Percentiles rank a stretch among this genome's conserved stretches.
phyloP scores from a whole-genome alignment of 768 basidiomycete genomes.

The Lactarius deliciosus region DNA sequence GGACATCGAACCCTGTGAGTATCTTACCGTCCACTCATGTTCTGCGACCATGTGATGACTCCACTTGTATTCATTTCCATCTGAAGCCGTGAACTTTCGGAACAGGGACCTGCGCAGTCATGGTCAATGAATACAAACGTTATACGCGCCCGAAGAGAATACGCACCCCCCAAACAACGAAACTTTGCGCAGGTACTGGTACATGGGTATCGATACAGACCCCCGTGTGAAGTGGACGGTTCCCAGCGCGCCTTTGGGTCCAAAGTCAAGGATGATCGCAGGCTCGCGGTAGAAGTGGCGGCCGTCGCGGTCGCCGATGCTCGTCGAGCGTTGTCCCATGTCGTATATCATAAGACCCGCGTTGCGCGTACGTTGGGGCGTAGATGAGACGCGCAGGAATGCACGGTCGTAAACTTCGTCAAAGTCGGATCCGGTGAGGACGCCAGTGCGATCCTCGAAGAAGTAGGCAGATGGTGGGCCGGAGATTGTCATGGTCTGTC shows the following conservation, averaged over 20 bases:
- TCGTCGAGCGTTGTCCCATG: slow-evolving; percentile 64
- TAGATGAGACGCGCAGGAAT: slow-evolving; percentile 60
- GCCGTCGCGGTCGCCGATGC: slow-evolving; percentile 49
- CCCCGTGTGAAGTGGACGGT: slow-evolving; percentile 53
- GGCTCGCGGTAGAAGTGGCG: slow-evolving; percentile 54
- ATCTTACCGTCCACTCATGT: slow-evolving; percentile 74
- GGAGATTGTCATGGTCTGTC: slow-evolving; percentile 26
- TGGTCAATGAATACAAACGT: slow-evolving; percentile 1
- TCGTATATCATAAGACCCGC: slow-evolving; percentile 55
- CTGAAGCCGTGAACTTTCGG: slow-evolving; percentile 65
- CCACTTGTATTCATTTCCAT: slow-evolving; percentile 74
- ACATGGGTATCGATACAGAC: slow-evolving; percentile 54
- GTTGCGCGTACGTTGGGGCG: slow-evolving; percentile 37
- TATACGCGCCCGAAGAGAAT: slow-evolving; percentile 14
- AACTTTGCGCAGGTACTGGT: slow-evolving; percentile 60
- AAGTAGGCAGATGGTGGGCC: slow-evolving; percentile 42
- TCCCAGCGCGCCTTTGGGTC: slow-evolving; percentile 56
- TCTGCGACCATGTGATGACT: slow-evolving; percentile 50
- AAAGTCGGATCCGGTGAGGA: slow-evolving; percentile 56
- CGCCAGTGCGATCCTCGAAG: slow-evolving; percentile 68
- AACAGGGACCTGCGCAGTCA: slow-evolving; percentile 53
- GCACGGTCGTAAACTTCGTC: slow-evolving; percentile 78
- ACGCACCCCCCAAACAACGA: slow-evolving; percentile 66
- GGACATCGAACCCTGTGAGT: slow-evolving; percentile 17
- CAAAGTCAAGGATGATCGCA: slow-evolving; percentile 59